These are phyloP conservation scores for Hymenoscyphus fructigenus DNA, from an alignment of 2,329 filamentous ascomycete genomes.

Conservation along the genomic window DNA sequence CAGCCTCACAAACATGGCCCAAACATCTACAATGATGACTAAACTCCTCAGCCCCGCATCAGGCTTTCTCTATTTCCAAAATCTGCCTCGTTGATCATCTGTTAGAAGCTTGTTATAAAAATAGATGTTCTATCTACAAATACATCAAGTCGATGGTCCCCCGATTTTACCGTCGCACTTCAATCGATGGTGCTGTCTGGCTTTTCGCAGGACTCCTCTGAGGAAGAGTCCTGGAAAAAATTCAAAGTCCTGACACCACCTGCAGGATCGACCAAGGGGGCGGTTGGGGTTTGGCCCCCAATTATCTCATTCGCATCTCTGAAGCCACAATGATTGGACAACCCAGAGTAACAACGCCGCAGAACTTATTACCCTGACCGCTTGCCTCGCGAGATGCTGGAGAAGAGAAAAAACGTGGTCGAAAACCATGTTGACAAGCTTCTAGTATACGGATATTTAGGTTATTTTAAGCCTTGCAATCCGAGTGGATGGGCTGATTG, in stretches of 20 bases:
- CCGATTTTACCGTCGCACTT: not conserved
- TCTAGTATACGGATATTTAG: not conserved
- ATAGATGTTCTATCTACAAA: not conserved
- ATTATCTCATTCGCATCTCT: not conserved
- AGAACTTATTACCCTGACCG: not conserved
- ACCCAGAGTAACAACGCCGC: not conserved
- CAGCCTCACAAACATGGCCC: not conserved
- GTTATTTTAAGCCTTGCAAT: not conserved
- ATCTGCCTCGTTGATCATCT: not conserved
- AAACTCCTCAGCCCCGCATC: not conserved
- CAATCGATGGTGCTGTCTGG: not conserved
- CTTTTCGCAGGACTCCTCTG: not conserved
- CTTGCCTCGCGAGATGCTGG: not conserved
- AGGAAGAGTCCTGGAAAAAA: not conserved
- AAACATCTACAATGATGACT: not conserved
- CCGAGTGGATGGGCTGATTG: not conserved
- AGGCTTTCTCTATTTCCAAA: not conserved
- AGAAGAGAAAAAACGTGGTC: not conserved
- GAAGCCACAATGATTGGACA: not conserved
- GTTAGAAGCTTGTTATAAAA: not conserved
- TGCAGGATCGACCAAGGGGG: not conserved
- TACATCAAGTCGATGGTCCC: not conserved
- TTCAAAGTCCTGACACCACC: conserved; percentile 7
- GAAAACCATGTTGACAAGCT: not conserved
- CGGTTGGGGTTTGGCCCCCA: conserved; percentile 9